These are phyloP conservation scores for Capillidium heterosporum DNA, from an alignment of 371 early-diverging fungal species.

Conservation along the genomic window DNA sequence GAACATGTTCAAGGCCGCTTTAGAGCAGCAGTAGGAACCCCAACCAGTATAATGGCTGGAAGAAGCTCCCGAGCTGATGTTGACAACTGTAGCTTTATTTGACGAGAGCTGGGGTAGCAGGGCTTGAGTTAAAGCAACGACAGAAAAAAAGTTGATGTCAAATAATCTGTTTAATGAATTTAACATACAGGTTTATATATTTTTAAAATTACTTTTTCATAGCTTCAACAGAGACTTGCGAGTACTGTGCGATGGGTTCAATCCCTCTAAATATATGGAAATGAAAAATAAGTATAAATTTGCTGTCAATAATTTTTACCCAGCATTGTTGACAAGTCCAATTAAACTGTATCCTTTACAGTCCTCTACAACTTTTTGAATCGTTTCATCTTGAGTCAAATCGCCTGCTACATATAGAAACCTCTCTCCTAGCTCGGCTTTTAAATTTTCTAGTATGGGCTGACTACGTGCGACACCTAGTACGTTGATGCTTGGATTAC, in stretches of 20 bases:
- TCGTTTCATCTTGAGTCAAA: not conserved
- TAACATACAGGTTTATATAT: not conserved
- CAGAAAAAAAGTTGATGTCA: not conserved
- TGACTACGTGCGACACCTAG: not conserved
- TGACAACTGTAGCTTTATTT: not conserved
- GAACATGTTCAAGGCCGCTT: slow-evolving; percentile 74
- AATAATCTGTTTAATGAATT: not conserved
- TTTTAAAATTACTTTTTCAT: not conserved
- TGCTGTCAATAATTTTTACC: not conserved
- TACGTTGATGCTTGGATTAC: not conserved
- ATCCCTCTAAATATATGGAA: not conserved
- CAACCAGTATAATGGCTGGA: not conserved
- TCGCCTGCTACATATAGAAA: not conserved
- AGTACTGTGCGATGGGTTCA: not conserved
- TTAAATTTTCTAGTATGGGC: not conserved
- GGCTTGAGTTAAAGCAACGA: not conserved
- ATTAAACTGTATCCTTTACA: not conserved
- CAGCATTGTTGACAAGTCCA: not conserved
- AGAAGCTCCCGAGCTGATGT: slow-evolving; percentile 1
- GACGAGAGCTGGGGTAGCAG: not conserved
- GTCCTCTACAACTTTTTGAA: not conserved
- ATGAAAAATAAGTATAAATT: not conserved
- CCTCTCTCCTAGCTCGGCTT: not conserved
- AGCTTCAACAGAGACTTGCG: not conserved
- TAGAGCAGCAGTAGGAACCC: slow-evolving; percentile 18